phyloP scores from a whole-genome alignment of 2,329 filamentous ascomycete genomes.

The Stromatinia cepivora region DNA sequence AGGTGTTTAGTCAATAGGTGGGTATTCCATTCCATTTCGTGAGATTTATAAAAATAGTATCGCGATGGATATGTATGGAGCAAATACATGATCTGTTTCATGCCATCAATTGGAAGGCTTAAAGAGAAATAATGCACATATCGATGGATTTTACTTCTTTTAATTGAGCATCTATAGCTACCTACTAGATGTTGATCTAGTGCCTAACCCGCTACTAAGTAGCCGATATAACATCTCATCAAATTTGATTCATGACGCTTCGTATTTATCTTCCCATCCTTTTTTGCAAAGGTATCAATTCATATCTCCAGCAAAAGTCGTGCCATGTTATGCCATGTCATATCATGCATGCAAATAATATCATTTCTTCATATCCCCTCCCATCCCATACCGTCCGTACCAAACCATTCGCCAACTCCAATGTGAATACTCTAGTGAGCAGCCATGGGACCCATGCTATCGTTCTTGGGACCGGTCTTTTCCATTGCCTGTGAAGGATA shows the following conservation, averaged over 20 bases:
- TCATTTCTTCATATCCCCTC: conserved; percentile 16
- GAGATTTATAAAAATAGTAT: no score
- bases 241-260: neutral
- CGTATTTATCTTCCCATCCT: neutral
- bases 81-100: no score
- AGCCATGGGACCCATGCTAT: conserved; percentile 35
- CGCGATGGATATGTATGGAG: no score
- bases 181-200: neutral
- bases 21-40: no score
- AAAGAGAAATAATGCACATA: neutral
- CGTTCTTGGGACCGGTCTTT: conserved; percentile 42
- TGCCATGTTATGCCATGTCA: neutral
- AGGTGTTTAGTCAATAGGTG: no score
- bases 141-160: neutral
- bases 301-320: neutral
- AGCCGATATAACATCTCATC: neutral
- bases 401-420: conserved; percentile 17
- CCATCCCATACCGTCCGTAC: neutral
- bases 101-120: no score
- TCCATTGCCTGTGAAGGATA: conserved; percentile 38
- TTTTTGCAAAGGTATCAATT: neutral
- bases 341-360: conserved; percentile 3
- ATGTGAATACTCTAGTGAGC: conserved; percentile 34
- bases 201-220: neutral
- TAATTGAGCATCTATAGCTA: neutral